Base-by-base conservation (phyloP, 208 protist species). In the Angomonas deanei region DNA sequence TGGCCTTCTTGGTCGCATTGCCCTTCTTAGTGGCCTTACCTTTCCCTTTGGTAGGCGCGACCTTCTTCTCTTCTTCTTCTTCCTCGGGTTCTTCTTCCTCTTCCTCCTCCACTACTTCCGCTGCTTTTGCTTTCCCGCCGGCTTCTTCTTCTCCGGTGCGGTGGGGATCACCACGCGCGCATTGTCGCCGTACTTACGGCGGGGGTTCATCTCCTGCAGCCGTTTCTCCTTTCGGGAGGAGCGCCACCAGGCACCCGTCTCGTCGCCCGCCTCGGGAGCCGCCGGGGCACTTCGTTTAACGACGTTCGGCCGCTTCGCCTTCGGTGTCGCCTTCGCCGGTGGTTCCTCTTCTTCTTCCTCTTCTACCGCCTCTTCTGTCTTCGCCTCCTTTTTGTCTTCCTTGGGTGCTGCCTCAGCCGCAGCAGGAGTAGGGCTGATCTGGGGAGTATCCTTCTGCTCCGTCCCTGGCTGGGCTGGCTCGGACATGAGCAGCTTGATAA, bases 401-500 rank as follows among this genome's bases (percentile, higher is more conserved):
- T 10, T 61, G 23, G 42, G 47, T 19, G 4, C 46, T 21, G 48
- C 53, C 17, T 10, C 32, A 19, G 8, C 53, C 8, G 23, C 27
- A 17, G 53, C 6, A 8, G 31, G n/a, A n/a, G n/a, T n/a, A n/a
- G 47, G 47, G 10, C 47, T 13, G 10, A 13, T 53, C 47, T 5
- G 42, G n/a, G 6, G 23, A 33, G 21, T 15, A 38, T 5, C 23
- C 34, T 38, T 56, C 24, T 52, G 56, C 39, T 36, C 30, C 32
- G 28, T 39, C 11, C 10, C 49, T 13, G 67, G 72, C 1, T 54
- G 50, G n/a, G 83, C 80, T 13, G 80, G 56, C 65, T 94, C 84
- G 8, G 87, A 94, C 72, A 94, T 82, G 59, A 94, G 82, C 49
- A 94, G 39, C 61, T 94, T 94, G 27, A 82, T 89, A 62, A 94